Conservation (phyloP, 495 filamentous ascomycete species). For the Trichocladium antarcticum region DNA sequence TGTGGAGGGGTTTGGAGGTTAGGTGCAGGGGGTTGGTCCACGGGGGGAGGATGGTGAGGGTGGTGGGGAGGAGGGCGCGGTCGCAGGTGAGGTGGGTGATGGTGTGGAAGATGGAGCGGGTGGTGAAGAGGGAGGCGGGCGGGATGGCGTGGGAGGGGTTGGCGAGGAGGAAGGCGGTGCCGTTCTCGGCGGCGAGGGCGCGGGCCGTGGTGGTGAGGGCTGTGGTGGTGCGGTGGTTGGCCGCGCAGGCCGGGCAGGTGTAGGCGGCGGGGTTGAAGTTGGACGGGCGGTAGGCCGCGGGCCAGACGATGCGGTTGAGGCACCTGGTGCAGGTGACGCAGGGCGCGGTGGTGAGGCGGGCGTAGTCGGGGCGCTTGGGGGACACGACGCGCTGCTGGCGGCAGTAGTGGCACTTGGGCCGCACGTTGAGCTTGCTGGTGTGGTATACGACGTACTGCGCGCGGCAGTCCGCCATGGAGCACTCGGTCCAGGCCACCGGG, state of each 20-base stretch:
- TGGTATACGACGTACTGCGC: constrained; percentile 40
- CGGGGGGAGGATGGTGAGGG: constrained; percentile 29
- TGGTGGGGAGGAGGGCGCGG: constrained; percentile 20
- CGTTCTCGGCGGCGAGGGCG: constrained; percentile 27
- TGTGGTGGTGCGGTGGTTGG: constrained; percentile 16
- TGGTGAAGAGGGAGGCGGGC: constrained; percentile 22
- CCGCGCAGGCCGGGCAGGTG: constrained; percentile 29
- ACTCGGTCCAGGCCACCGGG: constrained; percentile 35
- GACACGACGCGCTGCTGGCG: constrained; percentile 10
- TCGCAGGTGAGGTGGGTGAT: constrained; percentile 21
- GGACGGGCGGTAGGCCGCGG: constrained; percentile 26
- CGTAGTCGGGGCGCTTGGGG: background rate
- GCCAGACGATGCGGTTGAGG: constrained; percentile 35
- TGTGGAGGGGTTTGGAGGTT: constrained; percentile 32
- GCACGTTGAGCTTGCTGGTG: constrained; percentile 26
- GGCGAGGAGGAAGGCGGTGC: constrained; percentile 28
- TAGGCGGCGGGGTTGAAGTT: constrained; percentile 20
- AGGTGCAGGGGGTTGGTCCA: constrained; percentile 15
- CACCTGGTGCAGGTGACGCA: constrained; percentile 32
- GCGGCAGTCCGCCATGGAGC: constrained; percentile 27
- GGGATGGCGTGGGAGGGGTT: constrained; percentile 24
- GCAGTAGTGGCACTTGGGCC: constrained; percentile 39
- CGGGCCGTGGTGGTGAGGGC: constrained; percentile 23
- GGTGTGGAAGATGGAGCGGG: constrained; percentile 30
- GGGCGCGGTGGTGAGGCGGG: constrained; percentile 12